Percentiles rank a stretch among this genome's conserved stretches.
Evolutionary conservation across 257 asterid genomes (phyloP).

Genomic region (Penstemon barbatus): DNA sequence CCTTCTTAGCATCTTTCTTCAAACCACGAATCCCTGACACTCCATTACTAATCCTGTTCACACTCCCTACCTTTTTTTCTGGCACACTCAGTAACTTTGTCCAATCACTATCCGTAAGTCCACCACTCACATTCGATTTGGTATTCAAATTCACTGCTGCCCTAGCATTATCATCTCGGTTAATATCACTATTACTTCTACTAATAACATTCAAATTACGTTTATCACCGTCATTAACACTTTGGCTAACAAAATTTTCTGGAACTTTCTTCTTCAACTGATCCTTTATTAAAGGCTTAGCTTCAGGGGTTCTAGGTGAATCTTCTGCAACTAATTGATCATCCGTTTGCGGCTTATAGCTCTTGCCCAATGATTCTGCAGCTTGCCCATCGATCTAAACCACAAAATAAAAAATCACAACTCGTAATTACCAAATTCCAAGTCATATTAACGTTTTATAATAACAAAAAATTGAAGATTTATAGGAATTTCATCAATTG

Average conservation of each 20-base stretch:
- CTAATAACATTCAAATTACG: conserved; percentile 35
- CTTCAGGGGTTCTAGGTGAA: conserved; percentile 43
- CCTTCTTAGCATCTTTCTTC: conserved; percentile 53
- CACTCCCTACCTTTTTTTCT: conserved; percentile 39
- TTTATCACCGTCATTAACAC: conserved; percentile 26
- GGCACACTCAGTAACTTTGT: conserved; percentile 84
- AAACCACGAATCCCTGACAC: conserved; percentile 36
- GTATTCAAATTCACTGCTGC: conserved; percentile 37
- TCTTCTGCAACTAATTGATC: conserved; percentile 46
- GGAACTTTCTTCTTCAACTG: conserved; percentile 73
- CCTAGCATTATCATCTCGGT: conserved; percentile 42
- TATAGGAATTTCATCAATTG: background rate
- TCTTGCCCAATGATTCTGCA: conserved; percentile 83
- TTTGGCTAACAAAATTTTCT: conserved; percentile 37
- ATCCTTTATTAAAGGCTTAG: conserved; percentile 67
- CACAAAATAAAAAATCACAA: conserved; percentile 23
- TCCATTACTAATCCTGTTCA: conserved; percentile 43
- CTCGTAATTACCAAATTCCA: background rate
- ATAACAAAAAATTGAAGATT: background rate
- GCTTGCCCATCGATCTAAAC: conserved; percentile 97
- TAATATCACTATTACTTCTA: conserved; percentile 42
- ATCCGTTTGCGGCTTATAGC: conserved; percentile 56
- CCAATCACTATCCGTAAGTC: conserved; percentile 85
- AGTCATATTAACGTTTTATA: background rate
- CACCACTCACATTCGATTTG: conserved; percentile 40